Evolutionary conservation across 441 rosid species (phyloP), one percentile per base, ranked within the genome.

Genomic region (Gossypium schwendimanii): DNA sequence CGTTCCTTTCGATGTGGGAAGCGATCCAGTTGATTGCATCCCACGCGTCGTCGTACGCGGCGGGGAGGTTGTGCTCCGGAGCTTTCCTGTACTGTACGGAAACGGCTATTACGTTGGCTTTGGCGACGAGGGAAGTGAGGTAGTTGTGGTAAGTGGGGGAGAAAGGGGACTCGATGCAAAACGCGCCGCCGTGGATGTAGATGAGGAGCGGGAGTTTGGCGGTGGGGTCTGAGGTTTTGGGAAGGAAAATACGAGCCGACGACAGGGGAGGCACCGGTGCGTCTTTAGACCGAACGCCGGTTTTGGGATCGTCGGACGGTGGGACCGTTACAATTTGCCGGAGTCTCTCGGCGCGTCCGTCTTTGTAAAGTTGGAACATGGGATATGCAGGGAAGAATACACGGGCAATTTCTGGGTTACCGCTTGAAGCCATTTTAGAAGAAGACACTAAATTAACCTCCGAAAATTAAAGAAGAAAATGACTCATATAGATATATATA

Each of bases 211-310:
- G 88, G 69, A 85, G 70, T 68, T 78, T 85, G 6, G 11, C 23
- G 47, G 2, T 45, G 1, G 77, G 78, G 36, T 52, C 9, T 23
- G 73, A 8, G 72, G 49, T 2, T 41, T 17, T 33, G 26, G 88
- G 92, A 10, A 84, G 73, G 79, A 84, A 88, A 73, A 88, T 47
- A 14, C 88, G 82, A 69, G 80, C 85, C 24, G 87, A 83, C 10
- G 83, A 58, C 4, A 54, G 58, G 11, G 63, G 66, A 2, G 83
- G 76, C 45, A 83, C 76, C 1, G 67, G 9, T 2, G 80, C 78
- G 61, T 88, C 92, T 69, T 82, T 88, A 59, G 90, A 86, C 5
- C 61, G 78, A 72, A 85, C 82, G 0, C 82, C 83, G 53, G 81
- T 69, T 54, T 26, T 14, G 49, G 81, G 78, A 31, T 84, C 84